Evolutionary conservation across 2,329 filamentous ascomycete genomes (phyloP).

Genomic region (Aspergillus eucalypticola): DNA sequence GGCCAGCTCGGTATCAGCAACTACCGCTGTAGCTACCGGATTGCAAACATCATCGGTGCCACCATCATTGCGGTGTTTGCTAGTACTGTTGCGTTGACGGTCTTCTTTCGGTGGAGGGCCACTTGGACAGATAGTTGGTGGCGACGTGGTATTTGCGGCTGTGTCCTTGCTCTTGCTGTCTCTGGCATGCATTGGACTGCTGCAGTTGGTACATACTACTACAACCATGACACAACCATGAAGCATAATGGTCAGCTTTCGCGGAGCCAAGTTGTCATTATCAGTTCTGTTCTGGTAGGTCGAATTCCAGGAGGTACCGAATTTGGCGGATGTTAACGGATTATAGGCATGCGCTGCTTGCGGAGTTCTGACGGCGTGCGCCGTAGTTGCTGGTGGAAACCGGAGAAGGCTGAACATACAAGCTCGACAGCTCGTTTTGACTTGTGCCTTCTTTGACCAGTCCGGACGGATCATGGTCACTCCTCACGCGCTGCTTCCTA

Average conservation of each 20-base stretch:
- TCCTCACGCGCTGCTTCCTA: conserved; percentile 46
- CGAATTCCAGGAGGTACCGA: background rate
- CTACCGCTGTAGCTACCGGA: conserved; percentile 65
- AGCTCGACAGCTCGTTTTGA: conserved; percentile 61
- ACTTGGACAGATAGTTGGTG: conserved; percentile 78
- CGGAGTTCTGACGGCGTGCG: conserved; percentile 58
- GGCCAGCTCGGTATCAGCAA: conserved; percentile 82
- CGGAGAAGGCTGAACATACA: conserved; percentile 58
- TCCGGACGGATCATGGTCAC: conserved; percentile 49
- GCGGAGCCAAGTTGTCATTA: conserved; percentile 67
- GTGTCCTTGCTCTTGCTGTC: conserved; percentile 70
- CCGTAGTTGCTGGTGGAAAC: conserved; percentile 55
- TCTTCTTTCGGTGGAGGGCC: conserved; percentile 76
- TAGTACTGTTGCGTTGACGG: conserved; percentile 66
- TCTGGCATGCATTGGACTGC: conserved; percentile 89
- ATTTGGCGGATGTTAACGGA: conserved; percentile 11
- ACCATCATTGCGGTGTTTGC: conserved; percentile 71
- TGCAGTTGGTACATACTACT: conserved; percentile 68
- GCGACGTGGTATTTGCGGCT: conserved; percentile 68
- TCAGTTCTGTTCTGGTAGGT: conserved; percentile 70
- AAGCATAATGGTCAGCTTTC: conserved; percentile 48
- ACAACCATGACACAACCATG: conserved; percentile 52
- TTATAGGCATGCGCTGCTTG: conserved; percentile 62
- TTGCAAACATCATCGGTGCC: conserved; percentile 65
- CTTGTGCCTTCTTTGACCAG: conserved; percentile 47